Conservation (phyloP, 305 asterid genomes). For the Rubia peregrina region DNA sequence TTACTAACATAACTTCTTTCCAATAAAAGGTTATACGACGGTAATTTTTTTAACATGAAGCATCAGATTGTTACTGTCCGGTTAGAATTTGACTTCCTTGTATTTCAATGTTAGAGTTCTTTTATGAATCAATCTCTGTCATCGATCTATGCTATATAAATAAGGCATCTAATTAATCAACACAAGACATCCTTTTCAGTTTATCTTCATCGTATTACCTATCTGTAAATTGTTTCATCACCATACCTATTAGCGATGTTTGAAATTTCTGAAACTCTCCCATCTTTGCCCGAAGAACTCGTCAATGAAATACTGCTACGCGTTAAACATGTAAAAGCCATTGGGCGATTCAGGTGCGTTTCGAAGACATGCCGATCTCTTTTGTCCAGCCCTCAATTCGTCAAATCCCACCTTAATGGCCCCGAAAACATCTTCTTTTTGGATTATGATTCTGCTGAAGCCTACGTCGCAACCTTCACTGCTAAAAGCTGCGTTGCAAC, state of each 20-base stretch:
- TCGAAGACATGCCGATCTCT: neutral
- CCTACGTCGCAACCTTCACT: neutral
- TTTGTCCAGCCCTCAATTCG: neutral
- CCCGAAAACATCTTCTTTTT: neutral
- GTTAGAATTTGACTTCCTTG: too few species aligned
- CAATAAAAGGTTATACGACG: too few species aligned
- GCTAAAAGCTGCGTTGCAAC: neutral
- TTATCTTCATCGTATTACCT: too few species aligned
- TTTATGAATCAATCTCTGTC: too few species aligned
- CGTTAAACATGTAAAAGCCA: neutral
- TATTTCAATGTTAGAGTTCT: too few species aligned
- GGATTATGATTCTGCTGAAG: neutral
- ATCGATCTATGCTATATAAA: too few species aligned
- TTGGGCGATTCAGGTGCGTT: neutral
- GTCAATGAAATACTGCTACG: neutral
- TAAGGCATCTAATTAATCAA: too few species aligned
- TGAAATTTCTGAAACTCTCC: neutral
- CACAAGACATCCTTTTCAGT: neutral
- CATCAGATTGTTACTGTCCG: too few species aligned
- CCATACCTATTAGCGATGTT: neutral
- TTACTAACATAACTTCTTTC: too few species aligned
- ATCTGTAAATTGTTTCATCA: neutral
- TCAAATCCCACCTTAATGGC: neutral
- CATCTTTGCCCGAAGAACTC: neutral
- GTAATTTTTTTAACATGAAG: too few species aligned